These are phyloP conservation scores for Hypholoma sublateritium DNA, from an alignment of 768 basidiomycete genomes.

Conservation along the genomic window DNA sequence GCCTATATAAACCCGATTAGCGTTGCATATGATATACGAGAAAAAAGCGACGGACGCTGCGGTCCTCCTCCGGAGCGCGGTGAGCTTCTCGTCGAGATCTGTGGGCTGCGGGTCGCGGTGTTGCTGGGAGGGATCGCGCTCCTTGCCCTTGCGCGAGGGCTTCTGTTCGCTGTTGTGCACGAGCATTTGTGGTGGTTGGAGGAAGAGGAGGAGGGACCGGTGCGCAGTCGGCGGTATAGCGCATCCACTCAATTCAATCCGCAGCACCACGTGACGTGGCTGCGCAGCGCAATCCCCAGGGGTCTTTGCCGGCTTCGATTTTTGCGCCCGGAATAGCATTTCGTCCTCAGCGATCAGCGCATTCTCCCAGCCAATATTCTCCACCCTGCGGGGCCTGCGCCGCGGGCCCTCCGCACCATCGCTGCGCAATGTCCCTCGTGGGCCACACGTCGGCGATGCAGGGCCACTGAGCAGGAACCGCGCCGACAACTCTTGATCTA, in stretches of 20 bases:
- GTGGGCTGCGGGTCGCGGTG: slow-evolving; percentile 38
- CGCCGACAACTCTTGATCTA: too few species aligned
- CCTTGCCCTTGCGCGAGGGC: slow-evolving; percentile 39
- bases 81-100: slow-evolving; percentile 57
- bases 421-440: not conserved
- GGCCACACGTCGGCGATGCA: too few species aligned
- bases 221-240: slow-evolving; percentile 19
- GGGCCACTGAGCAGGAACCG: too few species aligned
- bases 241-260: slow-evolving; percentile 13
- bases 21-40: slow-evolving; percentile 2
- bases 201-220: slow-evolving; percentile 23
- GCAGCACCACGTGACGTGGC: slow-evolving; percentile 22
- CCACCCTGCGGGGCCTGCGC: not conserved
- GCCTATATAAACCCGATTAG: slow-evolving; percentile 28
- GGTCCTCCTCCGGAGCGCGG: slow-evolving; percentile 52
- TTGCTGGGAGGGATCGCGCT: slow-evolving; percentile 32
- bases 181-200: slow-evolving; percentile 24
- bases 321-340: not conserved
- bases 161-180: slow-evolving; percentile 19
- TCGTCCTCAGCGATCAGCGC: not conserved
- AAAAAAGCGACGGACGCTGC: slow-evolving; percentile 14
- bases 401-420: not conserved
- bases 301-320: not conserved
- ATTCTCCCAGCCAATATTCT: not conserved
- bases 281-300: slow-evolving; percentile 12